Evolutionary conservation across 331 rosid species (phyloP), one percentile per base, ranked within the genome.

Genomic region (Prunus yedoensis): DNA sequence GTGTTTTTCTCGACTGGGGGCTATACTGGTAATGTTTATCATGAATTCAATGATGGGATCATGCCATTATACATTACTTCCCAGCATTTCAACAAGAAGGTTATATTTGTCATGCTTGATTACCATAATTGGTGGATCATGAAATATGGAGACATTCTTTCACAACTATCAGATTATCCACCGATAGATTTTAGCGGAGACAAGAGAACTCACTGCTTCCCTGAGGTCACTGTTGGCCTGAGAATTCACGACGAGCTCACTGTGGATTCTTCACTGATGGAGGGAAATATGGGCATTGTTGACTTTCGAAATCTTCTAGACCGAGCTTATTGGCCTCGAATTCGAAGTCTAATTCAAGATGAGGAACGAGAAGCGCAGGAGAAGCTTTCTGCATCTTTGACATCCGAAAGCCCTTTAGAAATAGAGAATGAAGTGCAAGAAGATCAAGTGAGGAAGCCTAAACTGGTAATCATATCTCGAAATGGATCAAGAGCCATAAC

Each of bases 1-100:
- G 87, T 95, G 79, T 89, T 95, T 70, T 92, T 95, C 81, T 95
- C 99, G 0, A 95, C 91, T 0, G 99, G 99, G 17, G 99, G 99
- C n/a, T 95, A 95, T 59, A 95, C 99, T 0, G 99, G 99, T 10
- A 95, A 95, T 5, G 92, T 92, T 49, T 95, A 95, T 54, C 99
- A 95, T 3, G 99, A 95, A 75, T 95, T 95, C 88, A 95, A 95
- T 20, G 99, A 95, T 25, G 99, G 99, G 77, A 80, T 95, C 50
- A n/a, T 95, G 38, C 99, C 99, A 1, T 67, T 95, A 60, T 95
- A 72, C 76, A 89, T 95, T 25, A 95, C 97, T n/a, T 90, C 97
- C 6, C 90, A 90, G 79, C 96, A 79, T 76, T 85, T 91, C 78
- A 83, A 89, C 69, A 95, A 85, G 84, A 89, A 88, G 74, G 99